Evolutionary conservation across 768 basidiomycete genomes (phyloP).

Genomic region (Leccinum longicurvipes): DNA sequence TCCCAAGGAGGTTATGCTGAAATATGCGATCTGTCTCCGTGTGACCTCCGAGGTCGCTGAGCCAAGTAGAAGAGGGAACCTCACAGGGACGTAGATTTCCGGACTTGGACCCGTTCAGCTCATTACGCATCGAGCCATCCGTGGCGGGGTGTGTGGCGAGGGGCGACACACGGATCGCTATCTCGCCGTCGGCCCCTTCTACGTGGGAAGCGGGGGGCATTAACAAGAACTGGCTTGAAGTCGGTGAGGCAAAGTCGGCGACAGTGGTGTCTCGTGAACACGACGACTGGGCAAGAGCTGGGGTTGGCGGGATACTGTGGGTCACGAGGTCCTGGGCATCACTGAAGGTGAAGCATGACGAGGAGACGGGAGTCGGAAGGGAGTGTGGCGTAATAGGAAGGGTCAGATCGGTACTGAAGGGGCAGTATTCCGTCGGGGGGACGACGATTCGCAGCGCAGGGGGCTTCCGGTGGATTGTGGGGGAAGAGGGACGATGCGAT

Average conservation of each 20-base stretch:
- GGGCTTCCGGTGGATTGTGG: slow-evolving; percentile 15
- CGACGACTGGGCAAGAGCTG: slow-evolving; percentile 3
- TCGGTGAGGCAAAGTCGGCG: slow-evolving; percentile 23
- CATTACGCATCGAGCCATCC: slow-evolving; percentile 3
- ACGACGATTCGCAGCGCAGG: slow-evolving; percentile 29
- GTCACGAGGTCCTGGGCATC: slow-evolving; percentile 11
- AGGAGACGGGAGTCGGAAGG: slow-evolving; percentile 25
- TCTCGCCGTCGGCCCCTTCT: slow-evolving; percentile 7
- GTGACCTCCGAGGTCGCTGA: slow-evolving; percentile 31
- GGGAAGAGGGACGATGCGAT: background rate
- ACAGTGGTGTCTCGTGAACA: slow-evolving; percentile 7
- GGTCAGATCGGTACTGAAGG: slow-evolving; percentile 31
- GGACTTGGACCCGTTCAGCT: slow-evolving; percentile 5
- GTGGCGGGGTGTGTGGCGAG: slow-evolving; percentile 6
- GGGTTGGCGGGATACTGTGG: slow-evolving; percentile 10
- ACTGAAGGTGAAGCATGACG: slow-evolving; percentile 26
- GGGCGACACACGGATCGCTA: slow-evolving; percentile 11
- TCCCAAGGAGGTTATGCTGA: slow-evolving; percentile 19
- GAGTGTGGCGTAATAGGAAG: slow-evolving; percentile 27
- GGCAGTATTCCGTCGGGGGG: slow-evolving; percentile 33
- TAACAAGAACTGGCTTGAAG: slow-evolving; percentile 25
- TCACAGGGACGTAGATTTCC: slow-evolving; percentile 21
- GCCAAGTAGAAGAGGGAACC: slow-evolving; percentile 27
- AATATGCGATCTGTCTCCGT: slow-evolving; percentile 33
- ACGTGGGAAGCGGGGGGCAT: slow-evolving; percentile 25